These are phyloP conservation scores for Linum usitatissimum DNA, from an alignment of 345 rosid genomes.

Conservation along the genomic window DNA sequence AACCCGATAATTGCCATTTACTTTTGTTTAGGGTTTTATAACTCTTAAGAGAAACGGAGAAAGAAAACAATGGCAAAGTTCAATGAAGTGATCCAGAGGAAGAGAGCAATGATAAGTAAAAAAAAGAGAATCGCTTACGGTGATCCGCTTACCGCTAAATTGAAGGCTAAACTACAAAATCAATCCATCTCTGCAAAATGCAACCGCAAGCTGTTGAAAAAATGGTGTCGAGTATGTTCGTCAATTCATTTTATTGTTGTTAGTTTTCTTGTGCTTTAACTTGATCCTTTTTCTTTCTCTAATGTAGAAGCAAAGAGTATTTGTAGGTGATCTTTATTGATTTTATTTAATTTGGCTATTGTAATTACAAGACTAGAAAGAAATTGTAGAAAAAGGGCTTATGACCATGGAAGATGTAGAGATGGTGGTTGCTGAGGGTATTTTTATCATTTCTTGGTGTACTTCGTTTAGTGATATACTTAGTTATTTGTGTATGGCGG, in stretches of 20 bases:
- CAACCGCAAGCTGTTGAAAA: slow-evolving; percentile 58
- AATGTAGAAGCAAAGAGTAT: not conserved
- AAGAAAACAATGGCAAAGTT: too few relatives aligned
- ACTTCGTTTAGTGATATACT: not conserved
- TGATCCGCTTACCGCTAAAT: slow-evolving; percentile 48
- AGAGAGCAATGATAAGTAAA: slow-evolving; percentile 43
- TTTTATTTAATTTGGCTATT: too few relatives aligned
- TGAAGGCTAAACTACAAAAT: slow-evolving; percentile 34
- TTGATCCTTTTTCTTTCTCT: not conserved
- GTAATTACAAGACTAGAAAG: too few relatives aligned
- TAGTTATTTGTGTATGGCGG: too few relatives aligned
- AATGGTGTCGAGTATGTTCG: slow-evolving; percentile 55
- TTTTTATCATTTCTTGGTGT: not conserved
- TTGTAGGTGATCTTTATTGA: too few relatives aligned
- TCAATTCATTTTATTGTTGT: too few relatives aligned
- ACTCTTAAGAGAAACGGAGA: too few relatives aligned
- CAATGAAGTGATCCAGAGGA: slow-evolving; percentile 1
- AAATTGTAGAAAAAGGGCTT: too few relatives aligned
- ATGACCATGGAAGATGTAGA: too few relatives aligned
- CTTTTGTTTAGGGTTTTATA: too few relatives aligned
- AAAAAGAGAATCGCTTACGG: slow-evolving; percentile 57
- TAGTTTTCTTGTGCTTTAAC: not conserved
- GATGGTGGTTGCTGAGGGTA: too few relatives aligned
- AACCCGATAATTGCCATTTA: too few relatives aligned
- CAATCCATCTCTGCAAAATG: slow-evolving; percentile 67